Percentiles rank a stretch among this genome's conserved stretches.
These are phyloP conservation scores for Arctium minus DNA, from an alignment of 129 eudicot genomes.

Conservation along the genomic window DNA sequence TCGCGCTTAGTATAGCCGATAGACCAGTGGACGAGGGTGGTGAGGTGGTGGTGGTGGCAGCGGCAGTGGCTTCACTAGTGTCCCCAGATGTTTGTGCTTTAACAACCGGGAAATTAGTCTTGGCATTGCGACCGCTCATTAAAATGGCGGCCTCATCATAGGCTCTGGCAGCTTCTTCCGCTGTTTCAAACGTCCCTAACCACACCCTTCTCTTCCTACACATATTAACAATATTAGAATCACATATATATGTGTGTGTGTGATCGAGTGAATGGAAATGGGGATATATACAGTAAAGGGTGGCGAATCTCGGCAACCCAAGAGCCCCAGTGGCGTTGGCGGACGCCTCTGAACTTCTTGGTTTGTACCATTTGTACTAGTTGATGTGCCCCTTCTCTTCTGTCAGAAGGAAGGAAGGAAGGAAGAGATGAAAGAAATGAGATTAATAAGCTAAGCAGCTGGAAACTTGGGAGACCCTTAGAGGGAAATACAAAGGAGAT, in stretches of 20 bases:
- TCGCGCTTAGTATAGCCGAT: constrained; percentile 57
- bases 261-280: not conserved
- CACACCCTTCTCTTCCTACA: constrained; percentile 91
- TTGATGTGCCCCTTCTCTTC: not conserved
- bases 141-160: constrained; percentile 87
- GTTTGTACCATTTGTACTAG: constrained; percentile 51
- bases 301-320: constrained; percentile 99
- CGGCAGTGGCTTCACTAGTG: not conserved
- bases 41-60: not conserved
- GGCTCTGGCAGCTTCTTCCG: constrained; percentile 94
- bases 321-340: constrained; percentile 99
- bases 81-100: constrained; percentile 8
- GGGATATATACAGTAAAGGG: constrained; percentile 58
- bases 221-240: not conserved
- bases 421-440: not conserved
- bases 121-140: constrained; percentile 89
- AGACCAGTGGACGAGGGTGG: constrained; percentile 36
- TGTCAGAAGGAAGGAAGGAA: constrained; percentile 12
- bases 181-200: constrained; percentile 93
- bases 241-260: no score
- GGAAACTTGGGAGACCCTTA: constrained; percentile 21
- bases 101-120: constrained; percentile 72
- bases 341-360: constrained; percentile 91
- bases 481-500: constrained; percentile 15
- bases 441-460: not conserved